Evolutionary conservation across 2,329 filamentous ascomycete species (phyloP).

Genomic region (Scedosporium dehoogii): DNA sequence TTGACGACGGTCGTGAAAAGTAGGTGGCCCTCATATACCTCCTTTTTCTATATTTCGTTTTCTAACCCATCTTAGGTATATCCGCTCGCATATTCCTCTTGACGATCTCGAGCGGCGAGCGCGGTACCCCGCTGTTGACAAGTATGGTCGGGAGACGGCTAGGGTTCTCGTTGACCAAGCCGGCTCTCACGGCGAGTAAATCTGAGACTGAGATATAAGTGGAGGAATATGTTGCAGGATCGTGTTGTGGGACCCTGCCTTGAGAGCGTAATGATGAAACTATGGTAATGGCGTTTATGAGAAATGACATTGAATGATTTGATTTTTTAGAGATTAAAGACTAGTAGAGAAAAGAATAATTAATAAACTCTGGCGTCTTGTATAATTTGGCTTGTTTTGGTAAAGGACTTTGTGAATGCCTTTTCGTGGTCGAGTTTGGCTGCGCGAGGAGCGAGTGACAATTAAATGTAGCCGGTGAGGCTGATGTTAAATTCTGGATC

Average conservation of each 20-base stretch:
- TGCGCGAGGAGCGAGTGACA: neutral
- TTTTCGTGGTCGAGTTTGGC: neutral
- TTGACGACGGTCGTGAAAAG: conserved; percentile 58
- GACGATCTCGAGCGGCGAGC: conserved; percentile 72
- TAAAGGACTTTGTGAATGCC: neutral
- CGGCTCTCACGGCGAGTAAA: conserved; percentile 31
- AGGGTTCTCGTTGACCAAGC: conserved; percentile 30
- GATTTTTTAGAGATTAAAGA: neutral
- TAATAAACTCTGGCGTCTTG: neutral
- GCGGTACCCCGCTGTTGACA: conserved; percentile 58
- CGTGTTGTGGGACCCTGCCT: no score
- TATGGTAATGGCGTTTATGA: neutral
- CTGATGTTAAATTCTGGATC: neutral
- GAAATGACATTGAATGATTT: neutral
- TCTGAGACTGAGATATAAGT: no score
- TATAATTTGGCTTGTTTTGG: neutral
- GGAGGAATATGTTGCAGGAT: no score
- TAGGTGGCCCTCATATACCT: conserved; percentile 25
- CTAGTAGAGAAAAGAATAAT: neutral
- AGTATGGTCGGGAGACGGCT: conserved; percentile 37
- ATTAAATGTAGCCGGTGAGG: neutral
- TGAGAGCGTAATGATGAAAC: neutral
- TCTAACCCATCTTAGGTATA: conserved; percentile 51
- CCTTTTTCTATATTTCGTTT: conserved; percentile 7
- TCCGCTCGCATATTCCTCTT: conserved; percentile 71